A percentile compares a stretch with the other conserved stretches of the same genome.
phyloP scores from a whole-genome alignment of 306 rosid species.

The Crotalaria pallida region DNA sequence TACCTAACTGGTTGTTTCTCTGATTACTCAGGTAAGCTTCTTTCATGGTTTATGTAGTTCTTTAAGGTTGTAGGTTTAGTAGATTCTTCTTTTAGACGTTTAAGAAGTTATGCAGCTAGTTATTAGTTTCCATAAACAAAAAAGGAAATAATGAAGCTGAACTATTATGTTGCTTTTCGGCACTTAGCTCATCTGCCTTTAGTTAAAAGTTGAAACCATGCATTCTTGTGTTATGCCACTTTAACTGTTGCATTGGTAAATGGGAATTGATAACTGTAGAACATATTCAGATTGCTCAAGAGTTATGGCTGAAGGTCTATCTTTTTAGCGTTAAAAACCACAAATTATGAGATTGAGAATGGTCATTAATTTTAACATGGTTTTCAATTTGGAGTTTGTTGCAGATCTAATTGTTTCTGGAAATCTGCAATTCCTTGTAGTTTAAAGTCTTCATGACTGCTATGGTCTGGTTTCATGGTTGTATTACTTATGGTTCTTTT shows the following conservation, averaged over 20 bases:
- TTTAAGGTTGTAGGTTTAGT: background rate
- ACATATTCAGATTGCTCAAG: background rate
- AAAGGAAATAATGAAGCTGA: background rate
- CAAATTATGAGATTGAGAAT: background rate
- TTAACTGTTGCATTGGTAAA: background rate
- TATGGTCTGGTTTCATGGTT: background rate
- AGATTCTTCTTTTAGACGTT: slow-evolving; percentile 14
- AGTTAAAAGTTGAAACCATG: background rate
- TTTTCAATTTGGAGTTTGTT: too few species aligned
- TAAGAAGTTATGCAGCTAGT: background rate
- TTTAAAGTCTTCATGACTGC: background rate
- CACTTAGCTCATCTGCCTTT: background rate
- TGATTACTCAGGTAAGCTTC: slow-evolving; percentile 66
- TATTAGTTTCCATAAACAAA: background rate
- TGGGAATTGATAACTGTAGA: background rate
- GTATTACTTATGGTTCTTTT: slow-evolving; percentile 1
- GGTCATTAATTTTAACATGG: background rate
- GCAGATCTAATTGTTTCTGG: too few species aligned
- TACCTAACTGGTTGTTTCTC: slow-evolving; percentile 73
- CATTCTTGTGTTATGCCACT: background rate
- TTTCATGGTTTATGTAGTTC: slow-evolving; percentile 13
- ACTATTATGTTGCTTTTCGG: background rate
- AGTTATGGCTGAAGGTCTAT: background rate
- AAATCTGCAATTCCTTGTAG: background rate
- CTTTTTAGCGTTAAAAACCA: background rate